phyloP scores from a whole-genome alignment of 2,329 filamentous ascomycete genomes.

The Alternaria consortialis region DNA sequence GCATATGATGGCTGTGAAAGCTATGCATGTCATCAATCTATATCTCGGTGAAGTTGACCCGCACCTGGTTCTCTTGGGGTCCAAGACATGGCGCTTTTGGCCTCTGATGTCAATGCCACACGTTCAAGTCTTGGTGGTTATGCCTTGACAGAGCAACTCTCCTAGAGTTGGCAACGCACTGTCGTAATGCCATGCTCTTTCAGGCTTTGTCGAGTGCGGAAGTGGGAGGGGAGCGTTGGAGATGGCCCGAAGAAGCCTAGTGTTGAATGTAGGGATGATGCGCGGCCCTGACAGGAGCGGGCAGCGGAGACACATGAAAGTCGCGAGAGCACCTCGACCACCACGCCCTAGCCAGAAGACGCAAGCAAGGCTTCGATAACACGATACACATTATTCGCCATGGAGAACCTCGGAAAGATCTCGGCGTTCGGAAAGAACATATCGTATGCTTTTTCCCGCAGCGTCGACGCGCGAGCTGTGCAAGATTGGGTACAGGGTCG shows the following conservation, averaged over 20 bases:
- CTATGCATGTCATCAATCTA: neutral
- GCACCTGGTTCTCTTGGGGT: neutral
- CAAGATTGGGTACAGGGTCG: neutral
- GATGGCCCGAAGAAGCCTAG: constrained; percentile 15
- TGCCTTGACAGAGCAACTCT: neutral
- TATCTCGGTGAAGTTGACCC: neutral
- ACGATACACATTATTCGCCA: constrained; percentile 45
- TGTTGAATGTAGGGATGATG: constrained; percentile 26
- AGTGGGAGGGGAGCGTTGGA: neutral
- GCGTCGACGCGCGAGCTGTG: neutral
- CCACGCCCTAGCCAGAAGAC: constrained; percentile 19
- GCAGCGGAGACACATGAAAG: constrained; percentile 38
- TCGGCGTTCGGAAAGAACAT: constrained; percentile 76
- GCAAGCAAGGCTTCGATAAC: constrained; percentile 8
- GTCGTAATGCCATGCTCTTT: neutral
- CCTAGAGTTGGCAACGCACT: neutral
- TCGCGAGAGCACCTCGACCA: constrained; percentile 23
- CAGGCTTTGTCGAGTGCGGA: neutral
- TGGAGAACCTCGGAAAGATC: constrained; percentile 80
- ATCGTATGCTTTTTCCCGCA: constrained; percentile 60
- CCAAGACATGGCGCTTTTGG: too few species aligned
- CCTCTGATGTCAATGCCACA: neutral
- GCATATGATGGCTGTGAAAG: neutral
- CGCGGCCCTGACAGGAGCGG: constrained; percentile 13
- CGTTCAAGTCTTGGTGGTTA: too few species aligned